Evolutionary conservation across 192 early-diverging fungal species (phyloP), one percentile per base, ranked within the genome.

Genomic region (Podila minutissima): DNA sequence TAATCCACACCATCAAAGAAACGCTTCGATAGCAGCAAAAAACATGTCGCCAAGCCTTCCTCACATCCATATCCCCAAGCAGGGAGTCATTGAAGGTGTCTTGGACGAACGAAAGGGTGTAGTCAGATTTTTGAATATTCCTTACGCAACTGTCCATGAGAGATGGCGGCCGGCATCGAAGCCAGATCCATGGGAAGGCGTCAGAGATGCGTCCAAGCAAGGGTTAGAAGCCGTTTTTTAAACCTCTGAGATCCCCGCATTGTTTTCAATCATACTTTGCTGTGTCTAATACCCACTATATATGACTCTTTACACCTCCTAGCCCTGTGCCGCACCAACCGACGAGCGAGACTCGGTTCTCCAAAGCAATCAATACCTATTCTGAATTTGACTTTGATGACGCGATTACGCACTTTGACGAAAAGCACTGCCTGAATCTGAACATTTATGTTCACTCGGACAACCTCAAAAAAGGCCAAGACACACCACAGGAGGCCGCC

Each of bases 371-470:
- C 5, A 60, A 60, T 32, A 33, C 59, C 12, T 51, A 63, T 8
- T 53, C 62, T 24, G 50, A 64, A 22, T 55, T 64, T 29, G 62
- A 57, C 26, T 64, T 38, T 55, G 62, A 58, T 6, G 35, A 72
- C 8, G 32, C 46, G 8, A 58, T 22, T 12, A 57, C 28, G n/a
- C 24, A 48, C 15, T 50, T 65, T 24, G 64, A 32, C 37, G 77
- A 73, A 15, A 32, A 57, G 20, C n/a, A 81, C 49, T 81, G 77
- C 41, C 38, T 81, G 32, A 81, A 73, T 15, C 32, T 72, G n/a
- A 81, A 81, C 22, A 73, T 81, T 6, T 81, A 38, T 59, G 67
- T 73, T 28, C 74, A 63, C 37, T 51, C 48, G 48, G 66, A 75
- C 28, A 75, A 59, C 3, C 53, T 75, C 5, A 32, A 31, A 24